Evolutionary conservation across 306 rosid species (phyloP).

Genomic region (Heteromeles arbutifolia): DNA sequence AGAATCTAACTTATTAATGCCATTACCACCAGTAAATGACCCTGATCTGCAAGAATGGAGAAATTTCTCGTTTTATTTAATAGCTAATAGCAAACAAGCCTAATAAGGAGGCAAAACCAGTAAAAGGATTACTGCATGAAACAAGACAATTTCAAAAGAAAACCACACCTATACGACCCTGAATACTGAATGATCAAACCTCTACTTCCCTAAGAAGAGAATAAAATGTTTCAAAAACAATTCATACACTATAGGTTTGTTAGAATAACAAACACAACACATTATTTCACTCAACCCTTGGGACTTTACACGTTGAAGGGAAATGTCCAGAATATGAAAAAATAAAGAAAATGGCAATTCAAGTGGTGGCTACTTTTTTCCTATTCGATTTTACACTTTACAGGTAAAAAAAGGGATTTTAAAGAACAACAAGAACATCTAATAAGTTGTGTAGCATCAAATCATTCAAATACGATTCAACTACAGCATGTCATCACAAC

Average conservation of each 20-base stretch:
- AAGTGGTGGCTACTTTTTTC: not conserved
- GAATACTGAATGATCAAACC: not conserved
- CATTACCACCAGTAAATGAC: constrained; percentile 32
- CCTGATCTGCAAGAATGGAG: constrained; percentile 49
- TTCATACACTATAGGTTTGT: not conserved
- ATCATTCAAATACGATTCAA: not conserved
- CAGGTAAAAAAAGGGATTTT: not conserved
- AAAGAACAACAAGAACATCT: not conserved
- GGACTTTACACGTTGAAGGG: not conserved
- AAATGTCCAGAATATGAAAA: not conserved
- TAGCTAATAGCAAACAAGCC: not conserved
- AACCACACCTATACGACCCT: not conserved
- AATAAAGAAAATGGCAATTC: not conserved
- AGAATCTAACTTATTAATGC: constrained; percentile 43
- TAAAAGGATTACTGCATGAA: not conserved
- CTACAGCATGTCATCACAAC: not conserved
- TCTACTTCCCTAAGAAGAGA: not conserved
- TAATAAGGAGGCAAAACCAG: not conserved
- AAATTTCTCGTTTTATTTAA: constrained; percentile 9
- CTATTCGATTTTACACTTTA: not conserved
- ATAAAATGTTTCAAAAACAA: not conserved
- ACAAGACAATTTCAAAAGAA: not conserved
- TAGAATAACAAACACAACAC: not conserved
- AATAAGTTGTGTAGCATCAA: not conserved
- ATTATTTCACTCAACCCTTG: not conserved